Conservation (phyloP, 768 basidiomycete species). For the Amanita brunnescens region DNA sequence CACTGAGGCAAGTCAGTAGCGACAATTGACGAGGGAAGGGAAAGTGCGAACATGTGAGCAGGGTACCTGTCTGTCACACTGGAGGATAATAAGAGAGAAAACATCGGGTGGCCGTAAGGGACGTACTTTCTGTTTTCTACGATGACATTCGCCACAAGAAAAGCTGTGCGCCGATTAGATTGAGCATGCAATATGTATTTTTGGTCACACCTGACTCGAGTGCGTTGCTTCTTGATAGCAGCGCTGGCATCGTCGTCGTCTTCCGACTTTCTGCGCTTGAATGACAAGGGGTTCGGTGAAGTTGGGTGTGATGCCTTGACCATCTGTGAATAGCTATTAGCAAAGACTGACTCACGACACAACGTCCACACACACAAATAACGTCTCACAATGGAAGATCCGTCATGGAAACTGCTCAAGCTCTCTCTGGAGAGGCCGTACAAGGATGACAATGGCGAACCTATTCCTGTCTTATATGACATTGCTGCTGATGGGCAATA, state of each 20-base stretch:
- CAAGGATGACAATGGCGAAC: slow-evolving; percentile 65
- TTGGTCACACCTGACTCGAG: slow-evolving; percentile 59
- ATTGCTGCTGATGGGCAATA: slow-evolving; percentile 63
- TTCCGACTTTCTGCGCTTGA: slow-evolving; percentile 56
- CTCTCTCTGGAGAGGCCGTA: slow-evolving; percentile 74
- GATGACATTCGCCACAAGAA: slow-evolving; percentile 83
- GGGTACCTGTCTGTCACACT: slow-evolving; percentile 83
- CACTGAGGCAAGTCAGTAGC: slow-evolving; percentile 38
- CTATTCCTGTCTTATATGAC: slow-evolving; percentile 55
- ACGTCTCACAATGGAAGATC: slow-evolving; percentile 15
- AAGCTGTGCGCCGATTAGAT: slow-evolving; percentile 38
- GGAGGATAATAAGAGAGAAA: slow-evolving; percentile 9
- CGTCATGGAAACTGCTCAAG: slow-evolving; percentile 49
- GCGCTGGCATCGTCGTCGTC: slow-evolving; percentile 43
- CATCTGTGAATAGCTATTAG: slow-evolving; percentile 22
- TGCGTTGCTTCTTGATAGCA: slow-evolving; percentile 59
- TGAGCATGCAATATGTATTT: slow-evolving; percentile 4
- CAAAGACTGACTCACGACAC: slow-evolving; percentile 6
- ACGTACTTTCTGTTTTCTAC: slow-evolving; percentile 76
- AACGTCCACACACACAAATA: slow-evolving; percentile 7
- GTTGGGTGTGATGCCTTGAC: slow-evolving; percentile 27
- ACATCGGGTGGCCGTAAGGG: not conserved
- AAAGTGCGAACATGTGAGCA: slow-evolving; percentile 63
- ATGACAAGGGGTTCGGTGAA: slow-evolving; percentile 17
- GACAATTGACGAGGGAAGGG: slow-evolving; percentile 9